These are phyloP conservation scores for Aspergillus pseudoviridinutans DNA, from an alignment of 2,329 filamentous ascomycete genomes.

Conservation along the genomic window DNA sequence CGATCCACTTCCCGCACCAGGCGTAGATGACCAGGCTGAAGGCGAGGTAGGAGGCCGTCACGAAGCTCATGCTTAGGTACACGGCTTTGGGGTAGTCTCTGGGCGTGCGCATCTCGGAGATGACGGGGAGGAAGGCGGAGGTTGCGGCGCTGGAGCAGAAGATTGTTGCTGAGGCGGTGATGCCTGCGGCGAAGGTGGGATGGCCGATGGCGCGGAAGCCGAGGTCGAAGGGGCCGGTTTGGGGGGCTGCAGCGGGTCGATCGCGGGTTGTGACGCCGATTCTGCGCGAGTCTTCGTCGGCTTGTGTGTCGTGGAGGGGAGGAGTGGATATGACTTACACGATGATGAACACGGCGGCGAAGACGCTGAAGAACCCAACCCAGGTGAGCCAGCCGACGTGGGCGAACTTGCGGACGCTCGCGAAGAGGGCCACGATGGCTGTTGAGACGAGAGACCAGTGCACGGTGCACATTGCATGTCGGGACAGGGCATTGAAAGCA, in stretches of 20 bases:
- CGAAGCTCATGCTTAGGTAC: conserved; percentile 56
- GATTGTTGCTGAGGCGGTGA: conserved; percentile 56
- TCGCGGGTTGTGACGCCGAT: conserved; percentile 56
- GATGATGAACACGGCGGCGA: conserved; percentile 55
- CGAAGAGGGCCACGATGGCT: conserved; percentile 44
- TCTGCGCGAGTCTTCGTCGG: too few relatives aligned
- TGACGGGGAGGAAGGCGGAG: conserved; percentile 60
- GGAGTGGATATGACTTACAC: conserved; percentile 29
- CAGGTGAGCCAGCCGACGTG: conserved; percentile 61
- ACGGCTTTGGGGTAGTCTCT: conserved; percentile 59
- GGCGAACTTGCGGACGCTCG: conserved; percentile 56
- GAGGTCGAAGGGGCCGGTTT: conserved; percentile 56
- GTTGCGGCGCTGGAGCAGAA: conserved; percentile 59
- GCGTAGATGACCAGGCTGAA: conserved; percentile 60
- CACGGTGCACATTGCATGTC: conserved; percentile 57
- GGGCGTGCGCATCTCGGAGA: conserved; percentile 61
- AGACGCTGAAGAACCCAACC: conserved; percentile 57
- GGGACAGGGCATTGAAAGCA: conserved; percentile 57
- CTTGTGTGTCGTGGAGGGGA: neutral
- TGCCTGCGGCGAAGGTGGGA: conserved; percentile 56
- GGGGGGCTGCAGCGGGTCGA: conserved; percentile 58
- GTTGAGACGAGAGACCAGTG: conserved; percentile 55
- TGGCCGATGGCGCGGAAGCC: conserved; percentile 55
- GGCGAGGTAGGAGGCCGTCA: conserved; percentile 54
- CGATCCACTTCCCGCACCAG: conserved; percentile 61